Evolutionary conservation across 352 stramenopile species (phyloP), one percentile per base, ranked within the genome.

Genomic region (Pythium volutum): DNA sequence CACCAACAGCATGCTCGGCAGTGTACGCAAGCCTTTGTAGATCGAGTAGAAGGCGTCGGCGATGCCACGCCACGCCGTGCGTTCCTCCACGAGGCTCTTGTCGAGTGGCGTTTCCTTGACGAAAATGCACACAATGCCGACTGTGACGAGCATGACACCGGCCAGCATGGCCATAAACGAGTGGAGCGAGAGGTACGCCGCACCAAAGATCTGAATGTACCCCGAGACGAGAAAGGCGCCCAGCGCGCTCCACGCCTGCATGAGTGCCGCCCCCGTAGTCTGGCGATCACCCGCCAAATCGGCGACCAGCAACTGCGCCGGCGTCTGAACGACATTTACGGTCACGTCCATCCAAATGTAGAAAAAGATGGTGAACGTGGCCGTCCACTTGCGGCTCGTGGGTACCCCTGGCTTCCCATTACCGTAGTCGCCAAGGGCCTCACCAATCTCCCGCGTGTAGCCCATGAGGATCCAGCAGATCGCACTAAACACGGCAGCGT

Each of bases 291-390:
- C 76, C 22, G 77, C 77, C 31, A 87, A 76, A 34, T 87, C 77
- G 10, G 77, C 70, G 33, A 87, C 75, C 16, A 87, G 20, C 49
- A 84, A 23, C 43, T 70, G 51, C 20, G 64, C 70, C 22, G 75
- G 71, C 1, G 65, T 74, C 50, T 75, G 66, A 8, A 74, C 71
- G 33, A 87, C 22, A 59, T 87, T 84, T 33, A 84, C 64, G 25
- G 67, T 75, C 20, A 87, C 65, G 54, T 84, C 77, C 77, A 87
- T 87, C 74, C 74, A 84, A 2, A 74, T 52, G 69, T 86, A 86
- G 54, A 79, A 81, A 47, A 82, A 62, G 20, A 84, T 66, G 0
- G 66, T 80, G 26, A 87, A 70, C 25, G 77, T 36, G 14, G 72
- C 62, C 5, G 77, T 87, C 67, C 69, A 87, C 16, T 58, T 75